phyloP scores from a whole-genome alignment of 2,329 filamentous ascomycete species.

The Calonectria pteridis region DNA sequence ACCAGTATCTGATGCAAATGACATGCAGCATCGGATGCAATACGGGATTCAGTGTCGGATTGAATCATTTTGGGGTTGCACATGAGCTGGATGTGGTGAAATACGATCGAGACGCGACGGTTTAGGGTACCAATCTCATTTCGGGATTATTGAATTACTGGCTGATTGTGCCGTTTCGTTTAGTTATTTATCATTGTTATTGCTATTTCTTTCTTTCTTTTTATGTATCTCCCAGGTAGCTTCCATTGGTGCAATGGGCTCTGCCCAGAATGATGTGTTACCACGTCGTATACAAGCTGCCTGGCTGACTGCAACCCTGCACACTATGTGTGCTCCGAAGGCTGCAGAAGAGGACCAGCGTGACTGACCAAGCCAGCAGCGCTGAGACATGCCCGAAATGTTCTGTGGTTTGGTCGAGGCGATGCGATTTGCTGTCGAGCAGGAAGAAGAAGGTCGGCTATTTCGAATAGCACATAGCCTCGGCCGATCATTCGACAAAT shows the following conservation, averaged over 20 bases:
- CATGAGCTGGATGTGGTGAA: background rate
- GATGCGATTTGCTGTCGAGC: too few species aligned
- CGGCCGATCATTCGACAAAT: background rate
- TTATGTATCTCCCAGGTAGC: background rate
- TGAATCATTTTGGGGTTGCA: background rate
- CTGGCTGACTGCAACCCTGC: background rate
- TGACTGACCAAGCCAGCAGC: background rate
- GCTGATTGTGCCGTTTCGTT: background rate
- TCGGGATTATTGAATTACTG: background rate
- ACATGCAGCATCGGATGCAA: background rate
- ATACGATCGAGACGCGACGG: background rate
- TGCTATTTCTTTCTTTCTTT: constrained; percentile 1
- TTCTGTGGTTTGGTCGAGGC: background rate
- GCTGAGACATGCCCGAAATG: background rate
- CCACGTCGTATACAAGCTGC: background rate
- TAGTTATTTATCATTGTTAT: background rate
- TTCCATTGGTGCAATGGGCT: background rate
- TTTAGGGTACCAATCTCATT: background rate
- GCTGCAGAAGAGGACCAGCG: background rate
- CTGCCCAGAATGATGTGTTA: background rate
- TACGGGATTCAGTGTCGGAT: background rate
- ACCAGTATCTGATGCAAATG: background rate
- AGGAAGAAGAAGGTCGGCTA: background rate
- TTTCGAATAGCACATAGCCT: background rate
- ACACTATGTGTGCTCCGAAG: background rate